Percentiles rank a stretch among this genome's conserved stretches.
Evolutionary conservation across 768 basidiomycete genomes (phyloP).

Genomic region (Mycena galericulata): DNA sequence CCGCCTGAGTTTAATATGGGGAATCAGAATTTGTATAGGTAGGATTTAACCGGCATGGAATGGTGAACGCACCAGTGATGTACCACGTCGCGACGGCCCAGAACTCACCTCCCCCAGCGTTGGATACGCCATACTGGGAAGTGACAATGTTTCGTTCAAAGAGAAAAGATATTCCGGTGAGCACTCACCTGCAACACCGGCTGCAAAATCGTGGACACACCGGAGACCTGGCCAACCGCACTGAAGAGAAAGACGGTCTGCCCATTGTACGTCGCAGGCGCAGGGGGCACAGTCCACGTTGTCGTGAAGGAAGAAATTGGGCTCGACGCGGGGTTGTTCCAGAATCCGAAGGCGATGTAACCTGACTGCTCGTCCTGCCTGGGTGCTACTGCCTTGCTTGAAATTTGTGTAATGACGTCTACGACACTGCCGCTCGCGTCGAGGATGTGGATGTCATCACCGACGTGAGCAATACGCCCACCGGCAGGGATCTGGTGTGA

Average conservation of each 20-base stretch:
- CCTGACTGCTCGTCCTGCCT: not conserved
- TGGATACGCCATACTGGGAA: slow-evolving; percentile 21
- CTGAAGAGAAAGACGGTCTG: slow-evolving; percentile 34
- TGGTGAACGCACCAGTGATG: not conserved
- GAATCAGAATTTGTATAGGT: too few species aligned
- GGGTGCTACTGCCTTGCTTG: too few species aligned
- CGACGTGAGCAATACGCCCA: too few species aligned
- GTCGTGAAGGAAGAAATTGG: slow-evolving; percentile 27
- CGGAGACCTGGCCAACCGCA: slow-evolving; percentile 2
- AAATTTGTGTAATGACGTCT: too few species aligned
- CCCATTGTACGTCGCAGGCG: slow-evolving; percentile 22
- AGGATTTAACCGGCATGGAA: too few species aligned
- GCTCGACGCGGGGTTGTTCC: slow-evolving; percentile 16
- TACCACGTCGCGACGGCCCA: slow-evolving; percentile 27
- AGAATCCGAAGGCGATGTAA: slow-evolving; percentile 23
- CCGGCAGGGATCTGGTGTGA: too few species aligned
- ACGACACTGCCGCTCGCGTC: too few species aligned
- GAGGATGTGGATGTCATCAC: too few species aligned
- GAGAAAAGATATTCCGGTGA: too few species aligned
- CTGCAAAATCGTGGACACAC: slow-evolving; percentile 21
- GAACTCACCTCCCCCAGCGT: slow-evolving; percentile 25
- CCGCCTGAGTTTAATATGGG: too few species aligned
- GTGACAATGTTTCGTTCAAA: not conserved
- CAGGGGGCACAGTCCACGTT: slow-evolving; percentile 28
- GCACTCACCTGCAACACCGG: slow-evolving; percentile 23